Percentiles rank a stretch among this genome's conserved stretches.
Conservation (phyloP, 331 rosid species). For the Erythrophleum ivorense region DNA sequence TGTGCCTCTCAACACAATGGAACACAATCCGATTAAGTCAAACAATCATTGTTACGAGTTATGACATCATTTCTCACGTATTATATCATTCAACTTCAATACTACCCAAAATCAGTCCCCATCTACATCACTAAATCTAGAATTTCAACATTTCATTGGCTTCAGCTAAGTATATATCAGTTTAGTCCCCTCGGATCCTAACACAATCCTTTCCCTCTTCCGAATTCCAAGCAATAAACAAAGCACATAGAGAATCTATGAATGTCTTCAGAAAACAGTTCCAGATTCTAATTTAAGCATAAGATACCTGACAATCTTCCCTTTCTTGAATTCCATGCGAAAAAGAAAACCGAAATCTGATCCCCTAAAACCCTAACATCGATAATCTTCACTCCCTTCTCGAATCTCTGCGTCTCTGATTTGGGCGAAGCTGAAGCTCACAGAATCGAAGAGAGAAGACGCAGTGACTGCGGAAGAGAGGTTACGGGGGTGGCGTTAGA, state of each 20-base stretch:
- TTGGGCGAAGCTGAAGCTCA: not conserved
- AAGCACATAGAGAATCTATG: not conserved
- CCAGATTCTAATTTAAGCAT: not conserved
- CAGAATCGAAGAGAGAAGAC: not conserved
- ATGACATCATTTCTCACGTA: not conserved
- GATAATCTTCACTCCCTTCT: not conserved
- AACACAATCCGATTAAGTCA: not conserved
- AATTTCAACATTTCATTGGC: not conserved
- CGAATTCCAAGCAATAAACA: not conserved
- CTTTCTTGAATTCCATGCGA: conserved; percentile 75
- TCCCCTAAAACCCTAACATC: conserved; percentile 58
- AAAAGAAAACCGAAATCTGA: conserved; percentile 40
- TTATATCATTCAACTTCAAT: not conserved
- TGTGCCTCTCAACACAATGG: not conserved
- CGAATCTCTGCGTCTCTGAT: not conserved
- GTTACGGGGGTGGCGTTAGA: not conserved
- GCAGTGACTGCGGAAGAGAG: not conserved
- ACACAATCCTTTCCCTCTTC: not conserved
- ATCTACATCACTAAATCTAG: conserved; percentile 10
- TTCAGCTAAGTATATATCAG: conserved; percentile 5
- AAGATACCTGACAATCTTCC: conserved; percentile 77
- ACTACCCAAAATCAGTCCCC: conserved; percentile 18
- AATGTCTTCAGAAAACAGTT: not conserved
- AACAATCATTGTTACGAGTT: not conserved
- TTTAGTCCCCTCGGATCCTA: conserved; percentile 8